A percentile compares a stretch with the other conserved stretches of the same genome.
Conservation (phyloP, 75 land plant genomes). For the Chamaecyparis obtusa region DNA sequence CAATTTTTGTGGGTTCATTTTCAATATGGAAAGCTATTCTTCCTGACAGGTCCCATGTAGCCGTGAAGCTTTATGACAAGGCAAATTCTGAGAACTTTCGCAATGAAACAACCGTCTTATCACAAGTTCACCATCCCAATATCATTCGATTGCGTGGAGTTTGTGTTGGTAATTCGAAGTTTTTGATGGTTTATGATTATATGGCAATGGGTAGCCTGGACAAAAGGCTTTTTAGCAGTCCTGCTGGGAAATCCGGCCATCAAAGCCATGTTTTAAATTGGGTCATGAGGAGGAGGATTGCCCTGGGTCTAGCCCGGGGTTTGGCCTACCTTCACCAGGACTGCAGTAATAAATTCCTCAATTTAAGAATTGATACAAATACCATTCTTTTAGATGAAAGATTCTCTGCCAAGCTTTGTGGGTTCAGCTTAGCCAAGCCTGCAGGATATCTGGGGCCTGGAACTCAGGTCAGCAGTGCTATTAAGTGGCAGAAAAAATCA, state of each 20-base stretch:
- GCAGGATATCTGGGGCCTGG: neutral
- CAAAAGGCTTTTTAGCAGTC: constrained; percentile 4
- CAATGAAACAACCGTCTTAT: constrained; percentile 2
- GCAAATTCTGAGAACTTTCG: constrained; percentile 3
- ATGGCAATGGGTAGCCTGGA: constrained; percentile 10
- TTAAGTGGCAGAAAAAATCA: neutral
- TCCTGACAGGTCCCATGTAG: constrained; percentile 11
- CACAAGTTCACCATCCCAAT: constrained; percentile 10
- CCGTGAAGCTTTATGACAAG: neutral
- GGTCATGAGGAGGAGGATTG: constrained; percentile 13
- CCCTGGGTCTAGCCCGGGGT: neutral
- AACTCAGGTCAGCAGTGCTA: neutral
- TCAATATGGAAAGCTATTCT: constrained; percentile 8
- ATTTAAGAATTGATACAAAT: constrained; percentile 3
- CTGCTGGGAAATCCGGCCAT: constrained; percentile 5
- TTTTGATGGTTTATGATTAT: constrained; percentile 3
- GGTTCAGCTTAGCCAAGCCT: constrained; percentile 1
- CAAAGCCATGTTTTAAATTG: constrained; percentile 14
- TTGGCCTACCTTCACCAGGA: constrained; percentile 12
- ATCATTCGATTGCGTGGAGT: constrained; percentile 11
- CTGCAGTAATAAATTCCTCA: constrained; percentile 3
- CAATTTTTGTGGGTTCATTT: neutral
- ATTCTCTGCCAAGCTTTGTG: constrained; percentile 15
- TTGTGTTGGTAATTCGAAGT: neutral
- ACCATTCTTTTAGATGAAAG: constrained; percentile 12